Percentiles rank a stretch among this genome's conserved stretches.
phyloP scores from a whole-genome alignment of 805 yeast species.

The Suhomyces kilbournensis region DNA sequence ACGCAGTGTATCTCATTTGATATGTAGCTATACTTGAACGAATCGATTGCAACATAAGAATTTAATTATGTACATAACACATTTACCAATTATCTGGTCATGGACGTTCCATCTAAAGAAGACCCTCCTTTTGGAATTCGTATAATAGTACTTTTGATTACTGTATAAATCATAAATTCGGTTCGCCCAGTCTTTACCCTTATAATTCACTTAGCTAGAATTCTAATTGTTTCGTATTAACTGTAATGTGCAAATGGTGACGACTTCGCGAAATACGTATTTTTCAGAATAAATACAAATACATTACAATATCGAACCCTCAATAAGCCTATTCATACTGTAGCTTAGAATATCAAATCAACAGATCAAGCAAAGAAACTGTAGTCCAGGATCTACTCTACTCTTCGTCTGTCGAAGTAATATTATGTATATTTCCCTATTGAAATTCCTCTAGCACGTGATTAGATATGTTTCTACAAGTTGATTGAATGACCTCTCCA shows the following conservation, averaged over 20 bases:
- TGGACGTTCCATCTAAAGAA: neutral
- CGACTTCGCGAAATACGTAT: neutral
- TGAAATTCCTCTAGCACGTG: neutral
- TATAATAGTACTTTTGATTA: neutral
- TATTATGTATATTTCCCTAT: neutral
- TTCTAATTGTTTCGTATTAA: too few species aligned
- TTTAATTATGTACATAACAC: neutral
- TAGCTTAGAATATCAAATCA: neutral
- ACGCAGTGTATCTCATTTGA: neutral
- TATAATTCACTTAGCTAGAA: neutral
- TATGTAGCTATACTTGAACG: neutral
- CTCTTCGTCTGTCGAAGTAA: neutral
- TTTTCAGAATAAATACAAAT: neutral
- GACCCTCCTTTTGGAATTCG: neutral
- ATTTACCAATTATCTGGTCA: neutral
- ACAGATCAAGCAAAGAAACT: neutral
- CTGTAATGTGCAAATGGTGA: neutral
- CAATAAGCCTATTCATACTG: neutral
- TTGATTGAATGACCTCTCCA: neutral
- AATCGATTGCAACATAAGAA: neutral
- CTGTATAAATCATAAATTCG: neutral
- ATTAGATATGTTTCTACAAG: neutral
- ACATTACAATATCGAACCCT: neutral
- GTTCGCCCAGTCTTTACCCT: neutral
- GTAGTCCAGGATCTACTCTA: neutral